A percentile compares a stretch with the other conserved stretches of the same genome.
These are phyloP conservation scores for Daldinia decipiens DNA, from an alignment of 495 filamentous ascomycete genomes.

Conservation along the genomic window DNA sequence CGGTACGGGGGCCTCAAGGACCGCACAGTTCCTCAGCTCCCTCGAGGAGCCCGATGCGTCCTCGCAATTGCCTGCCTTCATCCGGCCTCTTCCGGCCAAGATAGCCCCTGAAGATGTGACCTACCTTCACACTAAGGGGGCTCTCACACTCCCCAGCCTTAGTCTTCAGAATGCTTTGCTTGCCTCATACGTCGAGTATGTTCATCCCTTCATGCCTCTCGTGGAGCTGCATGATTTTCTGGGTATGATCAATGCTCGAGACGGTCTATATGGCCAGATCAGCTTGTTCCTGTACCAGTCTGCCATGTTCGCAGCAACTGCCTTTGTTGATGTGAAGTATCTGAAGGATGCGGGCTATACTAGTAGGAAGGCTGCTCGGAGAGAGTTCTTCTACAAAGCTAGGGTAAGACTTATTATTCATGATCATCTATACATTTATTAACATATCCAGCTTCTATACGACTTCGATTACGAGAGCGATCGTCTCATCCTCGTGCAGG, in stretches of 20 bases:
- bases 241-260: slow-evolving; percentile 68
- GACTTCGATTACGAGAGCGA: slow-evolving; percentile 89
- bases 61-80: slow-evolving; percentile 69
- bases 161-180: slow-evolving; percentile 77
- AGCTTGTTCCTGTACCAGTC: slow-evolving; percentile 84
- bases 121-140: slow-evolving; percentile 79
- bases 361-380: slow-evolving; percentile 77
- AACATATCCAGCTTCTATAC: slow-evolving; percentile 65
- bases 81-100: slow-evolving; percentile 75
- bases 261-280: slow-evolving; percentile 71
- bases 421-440: slow-evolving; percentile 15
- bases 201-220: slow-evolving; percentile 91
- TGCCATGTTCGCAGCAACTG: slow-evolving; percentile 82
- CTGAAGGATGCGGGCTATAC: slow-evolving; percentile 75
- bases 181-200: slow-evolving; percentile 80
- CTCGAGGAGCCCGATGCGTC: slow-evolving; percentile 47
- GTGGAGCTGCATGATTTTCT: slow-evolving; percentile 81
- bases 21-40: slow-evolving; percentile 48
- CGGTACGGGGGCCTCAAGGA: slow-evolving; percentile 30
- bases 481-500: slow-evolving; percentile 83
- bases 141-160: slow-evolving; percentile 73
- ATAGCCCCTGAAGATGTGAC: slow-evolving; percentile 78
- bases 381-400: slow-evolving; percentile 80
- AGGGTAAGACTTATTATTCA: slow-evolving; percentile 63
- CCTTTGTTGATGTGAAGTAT: slow-evolving; percentile 77